Percentiles rank a stretch among this genome's conserved stretches.
Evolutionary conservation across 768 basidiomycete species (phyloP).

Genomic region (Harrya chromipes): DNA sequence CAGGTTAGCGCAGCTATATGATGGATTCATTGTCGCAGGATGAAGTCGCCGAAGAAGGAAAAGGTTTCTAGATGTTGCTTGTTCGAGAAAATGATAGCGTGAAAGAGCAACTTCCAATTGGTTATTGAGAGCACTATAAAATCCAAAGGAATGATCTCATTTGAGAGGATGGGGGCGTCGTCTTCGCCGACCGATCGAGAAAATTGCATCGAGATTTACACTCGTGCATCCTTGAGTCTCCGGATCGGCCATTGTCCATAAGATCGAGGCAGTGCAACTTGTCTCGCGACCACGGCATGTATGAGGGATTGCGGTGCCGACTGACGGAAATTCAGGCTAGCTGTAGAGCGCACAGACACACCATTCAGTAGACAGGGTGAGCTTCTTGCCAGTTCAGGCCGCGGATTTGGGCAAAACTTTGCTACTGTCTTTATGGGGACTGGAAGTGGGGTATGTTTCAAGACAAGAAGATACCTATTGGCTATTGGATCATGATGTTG

Average conservation of each 20-base stretch:
- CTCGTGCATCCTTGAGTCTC: constrained; percentile 4
- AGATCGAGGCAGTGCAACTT: constrained; percentile 4
- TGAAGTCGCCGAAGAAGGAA: constrained; percentile 7
- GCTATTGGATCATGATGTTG: constrained; percentile 8
- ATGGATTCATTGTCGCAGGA: constrained; percentile 13
- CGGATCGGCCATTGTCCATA: constrained; percentile 11
- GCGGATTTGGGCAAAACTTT: constrained; percentile 16
- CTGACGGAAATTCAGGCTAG: constrained; percentile 4
- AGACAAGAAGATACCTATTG: constrained; percentile 2
- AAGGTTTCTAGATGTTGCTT: no score
- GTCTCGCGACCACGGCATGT: constrained; percentile 13
- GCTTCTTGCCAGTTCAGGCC: constrained; percentile 12
- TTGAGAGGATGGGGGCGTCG: constrained; percentile 4
- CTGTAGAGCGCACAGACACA: background rate
- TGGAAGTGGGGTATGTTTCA: background rate
- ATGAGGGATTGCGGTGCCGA: constrained; percentile 16
- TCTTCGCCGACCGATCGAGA: constrained; percentile 20
- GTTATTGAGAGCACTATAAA: constrained; percentile 4
- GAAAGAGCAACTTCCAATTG: background rate
- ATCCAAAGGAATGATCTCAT: constrained; percentile 15
- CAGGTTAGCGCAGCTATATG: constrained; percentile 1
- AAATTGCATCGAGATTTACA: constrained; percentile 19
- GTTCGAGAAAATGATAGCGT: no score
- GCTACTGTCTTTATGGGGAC: background rate
- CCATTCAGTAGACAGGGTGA: background rate